Evolutionary conservation across 1,284 basidiomycete genomes (phyloP).

Genomic region (Mycena sp.): DNA sequence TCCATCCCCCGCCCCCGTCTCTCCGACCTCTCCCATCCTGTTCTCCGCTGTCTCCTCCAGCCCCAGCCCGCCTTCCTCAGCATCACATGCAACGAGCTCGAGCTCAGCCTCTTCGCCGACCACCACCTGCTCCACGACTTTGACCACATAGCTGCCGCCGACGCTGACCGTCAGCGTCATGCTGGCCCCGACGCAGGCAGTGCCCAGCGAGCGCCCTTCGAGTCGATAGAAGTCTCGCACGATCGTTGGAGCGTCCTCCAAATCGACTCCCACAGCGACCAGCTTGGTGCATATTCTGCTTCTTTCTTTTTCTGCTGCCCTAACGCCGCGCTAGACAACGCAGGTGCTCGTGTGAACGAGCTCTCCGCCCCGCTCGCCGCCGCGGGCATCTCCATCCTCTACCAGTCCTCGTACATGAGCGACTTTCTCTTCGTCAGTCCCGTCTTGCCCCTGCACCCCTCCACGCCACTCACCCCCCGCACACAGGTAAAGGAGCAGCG

Average conservation of each 20-base stretch:
- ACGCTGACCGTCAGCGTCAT: conserved; percentile 50
- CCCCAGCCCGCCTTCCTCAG: conserved; percentile 75
- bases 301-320: conserved; percentile 11
- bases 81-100: conserved; percentile 78
- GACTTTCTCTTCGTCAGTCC: conserved; percentile 82
- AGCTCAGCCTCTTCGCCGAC: conserved; percentile 78
- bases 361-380: conserved; percentile 81
- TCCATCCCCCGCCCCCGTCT: conserved; percentile 76
- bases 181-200: conserved; percentile 43
- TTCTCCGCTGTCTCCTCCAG: conserved; percentile 74
- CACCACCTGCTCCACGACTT: conserved; percentile 66
- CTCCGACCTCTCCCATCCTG: conserved; percentile 62
- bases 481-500: conserved; percentile 72
- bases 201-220: conserved; percentile 39
- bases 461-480: background rate
- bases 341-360: conserved; percentile 79
- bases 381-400: conserved; percentile 85
- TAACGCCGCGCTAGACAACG: conserved; percentile 57
- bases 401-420: conserved; percentile 87
- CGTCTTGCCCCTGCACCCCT: background rate
- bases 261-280: conserved; percentile 77
- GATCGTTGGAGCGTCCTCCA: conserved; percentile 81
- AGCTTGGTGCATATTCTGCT: conserved; percentile 57
- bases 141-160: conserved; percentile 66
- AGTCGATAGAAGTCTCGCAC: conserved; percentile 72